phyloP scores from a whole-genome alignment of 768 basidiomycete genomes.

The Kwoniella dendrophila region DNA sequence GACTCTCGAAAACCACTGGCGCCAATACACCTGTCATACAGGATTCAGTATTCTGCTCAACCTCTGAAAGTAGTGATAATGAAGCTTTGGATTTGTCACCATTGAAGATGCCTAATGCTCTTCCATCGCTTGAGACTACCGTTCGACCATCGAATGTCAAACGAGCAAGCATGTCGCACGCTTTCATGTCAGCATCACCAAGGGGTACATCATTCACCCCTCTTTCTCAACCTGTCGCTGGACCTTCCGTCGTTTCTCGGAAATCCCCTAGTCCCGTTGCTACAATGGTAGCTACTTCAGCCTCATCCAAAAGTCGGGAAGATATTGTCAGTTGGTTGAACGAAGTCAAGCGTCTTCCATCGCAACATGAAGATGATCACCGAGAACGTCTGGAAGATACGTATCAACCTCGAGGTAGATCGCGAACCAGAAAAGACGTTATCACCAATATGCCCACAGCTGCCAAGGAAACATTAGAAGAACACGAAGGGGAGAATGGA shows the following conservation, averaged over 20 bases:
- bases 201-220: neutral
- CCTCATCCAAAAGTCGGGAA: slow-evolving; percentile 45
- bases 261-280: slow-evolving; percentile 40
- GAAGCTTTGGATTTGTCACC: slow-evolving; percentile 23
- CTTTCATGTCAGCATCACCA: neutral
- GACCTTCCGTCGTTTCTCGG: slow-evolving; percentile 10
- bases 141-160: slow-evolving; percentile 3
- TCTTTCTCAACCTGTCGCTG: slow-evolving; percentile 1
- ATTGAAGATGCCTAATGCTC: slow-evolving; percentile 4
- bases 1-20: slow-evolving; percentile 39
- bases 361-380: slow-evolving; percentile 5
- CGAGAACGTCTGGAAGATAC: neutral
- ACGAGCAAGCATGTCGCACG: slow-evolving; percentile 13
- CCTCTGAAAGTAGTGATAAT: slow-evolving; percentile 45
- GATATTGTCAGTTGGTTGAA: slow-evolving; percentile 51
- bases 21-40: slow-evolving; percentile 40
- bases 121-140: slow-evolving; percentile 5
- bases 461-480: slow-evolving; percentile 19
- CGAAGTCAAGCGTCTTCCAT: slow-evolving; percentile 30
- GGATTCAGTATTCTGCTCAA: slow-evolving; percentile 49
- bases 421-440: slow-evolving; percentile 21
- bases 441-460: slow-evolving; percentile 29
- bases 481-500: slow-evolving; percentile 22
- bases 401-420: slow-evolving; percentile 13
- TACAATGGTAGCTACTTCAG: slow-evolving; percentile 44